phyloP scores from a whole-genome alignment of 1,139 yeast genomes.

The Ashbya aceris region DNA sequence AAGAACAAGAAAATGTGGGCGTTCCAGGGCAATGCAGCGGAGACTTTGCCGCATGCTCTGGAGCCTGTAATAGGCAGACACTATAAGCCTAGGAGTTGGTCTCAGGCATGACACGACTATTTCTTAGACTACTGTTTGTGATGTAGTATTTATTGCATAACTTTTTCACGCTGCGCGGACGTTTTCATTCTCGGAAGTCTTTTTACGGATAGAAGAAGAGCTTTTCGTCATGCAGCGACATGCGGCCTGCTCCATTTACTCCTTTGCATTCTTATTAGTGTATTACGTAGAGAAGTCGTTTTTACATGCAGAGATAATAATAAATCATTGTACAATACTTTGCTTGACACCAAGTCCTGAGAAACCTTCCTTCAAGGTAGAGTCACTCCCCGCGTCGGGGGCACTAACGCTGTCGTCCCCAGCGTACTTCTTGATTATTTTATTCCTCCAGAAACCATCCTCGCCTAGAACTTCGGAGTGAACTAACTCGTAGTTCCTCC shows the following conservation, averaged over 20 bases:
- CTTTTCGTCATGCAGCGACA: not conserved
- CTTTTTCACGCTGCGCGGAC: too few species aligned
- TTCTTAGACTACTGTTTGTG: too few species aligned
- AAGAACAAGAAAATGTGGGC: slow-evolving; percentile 50
- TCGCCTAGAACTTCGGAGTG: slow-evolving; percentile 54
- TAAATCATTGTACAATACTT: too few species aligned
- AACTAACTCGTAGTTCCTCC: slow-evolving; percentile 51
- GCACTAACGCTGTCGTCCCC: slow-evolving; percentile 9
- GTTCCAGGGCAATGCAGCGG: slow-evolving; percentile 75
- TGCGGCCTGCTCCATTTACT: too few species aligned
- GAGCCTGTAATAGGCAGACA: slow-evolving; percentile 38
- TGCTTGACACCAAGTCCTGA: too few species aligned
- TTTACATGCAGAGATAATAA: too few species aligned
- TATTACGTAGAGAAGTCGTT: too few species aligned
- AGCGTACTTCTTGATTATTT: slow-evolving; percentile 37
- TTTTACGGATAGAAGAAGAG: not conserved
- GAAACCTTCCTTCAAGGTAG: not conserved
- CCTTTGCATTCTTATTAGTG: too few species aligned
- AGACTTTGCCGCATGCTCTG: slow-evolving; percentile 55
- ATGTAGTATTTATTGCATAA: not conserved
- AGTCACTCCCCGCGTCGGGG: not conserved
- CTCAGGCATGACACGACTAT: not conserved
- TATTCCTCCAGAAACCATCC: slow-evolving; percentile 67
- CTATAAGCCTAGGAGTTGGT: slow-evolving; percentile 24
- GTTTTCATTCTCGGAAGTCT: not conserved